Base-by-base conservation (phyloP, 345 rosid genomes). In the Salix koriyanagi region DNA sequence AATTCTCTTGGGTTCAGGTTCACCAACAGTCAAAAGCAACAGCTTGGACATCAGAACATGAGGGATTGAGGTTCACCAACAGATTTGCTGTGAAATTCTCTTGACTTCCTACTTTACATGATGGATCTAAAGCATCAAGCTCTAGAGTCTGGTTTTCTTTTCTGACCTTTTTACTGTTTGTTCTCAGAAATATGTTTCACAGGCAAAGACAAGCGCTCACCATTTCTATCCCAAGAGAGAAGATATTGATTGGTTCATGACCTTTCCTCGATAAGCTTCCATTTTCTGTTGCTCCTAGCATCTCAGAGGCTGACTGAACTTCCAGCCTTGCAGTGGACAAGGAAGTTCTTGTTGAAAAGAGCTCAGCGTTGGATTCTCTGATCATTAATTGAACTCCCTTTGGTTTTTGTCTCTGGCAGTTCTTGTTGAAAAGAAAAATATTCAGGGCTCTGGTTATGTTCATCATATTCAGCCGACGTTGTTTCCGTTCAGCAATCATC, bases 141-240 rank as follows among this genome's bases (percentile, higher is more conserved):
- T 32, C 34, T 32, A 4, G 34, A 32, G 34, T 32, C 34, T 32
- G 34, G 34, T 32, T 32, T 32, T 32, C 34, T 32, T 32, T 61
- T 72, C 72, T 64, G 64, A 74, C 65, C 23, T 83, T 52, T 65
- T 62, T 69, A 79, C 74, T 42, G 18, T 4, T 50, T 71, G 37
- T 37, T 67, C 34, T 77, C 75, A 2, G 61, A 56, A 30, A 67
- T 61, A 69, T 81, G 76, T 25, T 30, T 70, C 9, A 21, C 74
- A 26, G 73, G 65, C 73, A 73, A 64, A 77, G 79, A 28, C 12
- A 76, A 82, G 52, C 54, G 52, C 54, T 72, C 54, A 21, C 56
- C 41, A 77, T 21, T 56, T 81, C 79, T 42, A 52, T 52, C 58
- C 58, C 23, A 52, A 66, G 67, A 72, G 66, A 64, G 12, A 13